phyloP scores from a whole-genome alignment of 2,329 filamentous ascomycete species.

The Rugonectria rugulosa region DNA sequence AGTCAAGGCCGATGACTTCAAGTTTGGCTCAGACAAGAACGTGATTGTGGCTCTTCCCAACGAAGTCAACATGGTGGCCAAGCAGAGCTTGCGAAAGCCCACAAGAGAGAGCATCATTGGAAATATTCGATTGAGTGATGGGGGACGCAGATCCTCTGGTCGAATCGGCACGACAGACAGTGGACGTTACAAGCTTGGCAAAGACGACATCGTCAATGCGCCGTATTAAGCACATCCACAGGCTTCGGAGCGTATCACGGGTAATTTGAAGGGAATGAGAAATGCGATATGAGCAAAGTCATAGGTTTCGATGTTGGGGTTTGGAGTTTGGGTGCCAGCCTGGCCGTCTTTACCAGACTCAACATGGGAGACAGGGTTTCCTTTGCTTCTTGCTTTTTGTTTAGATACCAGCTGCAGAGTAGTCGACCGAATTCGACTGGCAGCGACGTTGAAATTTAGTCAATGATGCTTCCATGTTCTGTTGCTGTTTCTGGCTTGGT shows the following conservation, averaged over 20 bases:
- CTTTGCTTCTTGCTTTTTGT: conserved; percentile 26
- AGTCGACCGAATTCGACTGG: conserved; percentile 1
- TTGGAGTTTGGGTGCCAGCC: conserved; percentile 36
- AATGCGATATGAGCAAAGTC: conserved; percentile 8
- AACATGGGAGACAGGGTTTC: conserved; percentile 15
- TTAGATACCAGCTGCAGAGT: conserved; percentile 37
- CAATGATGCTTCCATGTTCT: neutral
- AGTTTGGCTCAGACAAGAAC: conserved; percentile 96
- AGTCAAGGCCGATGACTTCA: conserved; percentile 98
- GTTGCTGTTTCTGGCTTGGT: conserved; percentile 5
- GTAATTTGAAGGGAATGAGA: conserved; percentile 6
- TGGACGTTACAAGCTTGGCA: conserved; percentile 75
- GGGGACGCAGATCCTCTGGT: conserved; percentile 57
- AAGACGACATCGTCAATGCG: conserved; percentile 83
- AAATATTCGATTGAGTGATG: conserved; percentile 57
- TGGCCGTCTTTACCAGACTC: conserved; percentile 22
- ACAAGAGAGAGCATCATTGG: conserved; percentile 92
- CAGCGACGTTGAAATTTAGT: conserved; percentile 6
- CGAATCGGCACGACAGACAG: conserved; percentile 62
- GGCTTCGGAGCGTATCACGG: neutral
- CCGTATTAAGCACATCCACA: conserved; percentile 55
- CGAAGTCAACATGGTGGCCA: conserved; percentile 97
- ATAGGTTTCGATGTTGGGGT: conserved; percentile 21
- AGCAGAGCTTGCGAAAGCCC: conserved; percentile 82
- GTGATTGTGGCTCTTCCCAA: conserved; percentile 97